Percentiles rank a stretch among this genome's conserved stretches.
phyloP scores from a whole-genome alignment of 1,284 basidiomycete genomes.

The Fomitopsis pinicola region DNA sequence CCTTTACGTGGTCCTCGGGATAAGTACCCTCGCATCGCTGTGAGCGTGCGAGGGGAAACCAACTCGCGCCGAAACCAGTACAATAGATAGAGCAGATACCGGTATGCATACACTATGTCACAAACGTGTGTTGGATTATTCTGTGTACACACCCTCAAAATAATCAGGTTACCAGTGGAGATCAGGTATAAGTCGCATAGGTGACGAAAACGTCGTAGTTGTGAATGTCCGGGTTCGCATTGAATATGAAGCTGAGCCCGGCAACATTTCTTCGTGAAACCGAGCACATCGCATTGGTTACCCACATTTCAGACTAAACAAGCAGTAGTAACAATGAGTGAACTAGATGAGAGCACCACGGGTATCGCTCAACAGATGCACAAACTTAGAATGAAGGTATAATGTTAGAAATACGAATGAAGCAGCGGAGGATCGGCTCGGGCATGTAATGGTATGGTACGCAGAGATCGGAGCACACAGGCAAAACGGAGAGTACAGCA shows the following conservation, averaged over 20 bases:
- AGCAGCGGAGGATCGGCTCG: conserved; percentile 5
- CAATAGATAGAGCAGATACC: too few relatives aligned
- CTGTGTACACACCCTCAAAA: too few relatives aligned
- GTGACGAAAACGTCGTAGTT: too few relatives aligned
- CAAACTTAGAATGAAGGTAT: conserved; percentile 2
- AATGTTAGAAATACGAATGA: conserved; percentile 4
- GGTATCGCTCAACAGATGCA: background rate
- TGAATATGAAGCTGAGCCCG: background rate
- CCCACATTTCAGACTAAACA: background rate
- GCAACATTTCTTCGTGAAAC: background rate
- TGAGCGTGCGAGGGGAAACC: too few relatives aligned
- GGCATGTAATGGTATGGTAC: background rate
- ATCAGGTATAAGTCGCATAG: too few relatives aligned
- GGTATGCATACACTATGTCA: too few relatives aligned
- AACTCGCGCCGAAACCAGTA: too few relatives aligned
- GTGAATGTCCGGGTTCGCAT: too few relatives aligned
- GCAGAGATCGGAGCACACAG: background rate
- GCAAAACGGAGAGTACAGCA: background rate
- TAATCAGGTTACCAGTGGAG: too few relatives aligned
- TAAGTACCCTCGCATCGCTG: too few relatives aligned
- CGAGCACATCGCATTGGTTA: background rate
- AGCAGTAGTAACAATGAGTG: background rate
- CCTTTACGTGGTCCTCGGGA: too few relatives aligned
- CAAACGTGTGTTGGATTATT: too few relatives aligned
- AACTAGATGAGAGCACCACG: background rate